Evolutionary conservation across 148 eudicot genomes (phyloP), one percentile per base, ranked within the genome.

Genomic region (Amaranthus cruentus): DNA sequence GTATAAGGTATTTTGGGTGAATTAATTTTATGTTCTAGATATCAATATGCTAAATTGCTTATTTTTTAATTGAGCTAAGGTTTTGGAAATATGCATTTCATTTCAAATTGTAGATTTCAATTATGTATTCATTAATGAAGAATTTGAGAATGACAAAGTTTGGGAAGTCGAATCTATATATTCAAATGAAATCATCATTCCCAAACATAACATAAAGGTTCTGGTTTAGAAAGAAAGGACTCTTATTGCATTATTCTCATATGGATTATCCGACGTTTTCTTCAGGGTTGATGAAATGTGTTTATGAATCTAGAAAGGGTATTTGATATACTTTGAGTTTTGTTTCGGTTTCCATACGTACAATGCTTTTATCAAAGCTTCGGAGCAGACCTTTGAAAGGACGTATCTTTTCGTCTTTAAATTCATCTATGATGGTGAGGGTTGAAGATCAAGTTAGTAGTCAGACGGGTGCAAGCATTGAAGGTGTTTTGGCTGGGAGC

Each of bases 281-380:
- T 71, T 60, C 72, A 80, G 79, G 72, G 56, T 47, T 55, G 46
- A 47, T 72, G 73, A 71, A 6, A 58, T 14, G 58, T 52, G 73
- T 18, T 66, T 9, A 28, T 28, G 47, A 42, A 38, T 65, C 43
- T 64, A 46, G 46, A 5, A 52, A 67, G 42, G 54, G 54, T 55
- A 42, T 43, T 52, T 80, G 59, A 71, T 70, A 50, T 49, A 9
- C 28, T 11, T 74, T 28, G 48, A 50, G 64, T 78, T 69, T 48
- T 68, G 66, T 14, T 7, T 38, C 11, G 50, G 66, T 53, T 18
- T 67, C 55, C 38, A 44, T 38, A 14, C 63, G 49, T 76, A 58
- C 14, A 55, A 80, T 72, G 83, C 43, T 67, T 53, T 15, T 76
- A 53, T 47, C 72, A 54, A 80, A 76, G 66, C 58, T 72, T 77